Evolutionary conservation across 1,139 yeast genomes (phyloP).

Genomic region (Zygotorulaspora mrakii): DNA sequence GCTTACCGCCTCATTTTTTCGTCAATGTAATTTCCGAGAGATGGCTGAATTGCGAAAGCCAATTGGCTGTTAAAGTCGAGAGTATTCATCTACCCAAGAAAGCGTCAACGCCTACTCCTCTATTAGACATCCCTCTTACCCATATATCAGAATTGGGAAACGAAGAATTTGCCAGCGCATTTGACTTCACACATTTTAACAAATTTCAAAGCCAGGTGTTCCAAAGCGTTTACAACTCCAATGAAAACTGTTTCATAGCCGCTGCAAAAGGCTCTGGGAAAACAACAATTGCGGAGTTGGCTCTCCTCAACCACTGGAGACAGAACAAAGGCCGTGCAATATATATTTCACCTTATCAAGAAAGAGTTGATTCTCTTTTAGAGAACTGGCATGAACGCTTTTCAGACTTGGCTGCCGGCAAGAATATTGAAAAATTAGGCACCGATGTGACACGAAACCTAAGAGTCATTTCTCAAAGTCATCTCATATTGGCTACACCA

Average conservation of each 20-base stretch:
- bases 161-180: slow-evolving; percentile 44
- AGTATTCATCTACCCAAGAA: slow-evolving; percentile 61
- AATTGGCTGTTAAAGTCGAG: slow-evolving; percentile 57
- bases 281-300: slow-evolving; percentile 66
- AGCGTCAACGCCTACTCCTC: slow-evolving; percentile 59
- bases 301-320: slow-evolving; percentile 68
- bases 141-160: slow-evolving; percentile 48
- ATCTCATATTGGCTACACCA: slow-evolving; percentile 76
- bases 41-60: slow-evolving; percentile 77
- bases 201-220: slow-evolving; percentile 70
- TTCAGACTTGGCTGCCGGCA: slow-evolving; percentile 45
- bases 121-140: slow-evolving; percentile 47
- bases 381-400: slow-evolving; percentile 54
- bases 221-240: slow-evolving; percentile 53
- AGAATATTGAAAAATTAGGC: slow-evolving; percentile 52
- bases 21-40: slow-evolving; percentile 69
- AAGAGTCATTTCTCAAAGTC: slow-evolving; percentile 51
- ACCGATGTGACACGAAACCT: slow-evolving; percentile 61
- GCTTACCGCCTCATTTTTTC: slow-evolving; percentile 73
- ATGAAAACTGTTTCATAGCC: slow-evolving; percentile 62
- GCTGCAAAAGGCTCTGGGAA: slow-evolving; percentile 76
- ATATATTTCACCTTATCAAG: slow-evolving; percentile 62
- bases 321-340: slow-evolving; percentile 61
- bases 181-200: slow-evolving; percentile 56
- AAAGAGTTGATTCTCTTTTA: slow-evolving; percentile 45